phyloP scores from a whole-genome alignment of 2,329 filamentous ascomycete species.

The Colletotrichum tamarilloi region DNA sequence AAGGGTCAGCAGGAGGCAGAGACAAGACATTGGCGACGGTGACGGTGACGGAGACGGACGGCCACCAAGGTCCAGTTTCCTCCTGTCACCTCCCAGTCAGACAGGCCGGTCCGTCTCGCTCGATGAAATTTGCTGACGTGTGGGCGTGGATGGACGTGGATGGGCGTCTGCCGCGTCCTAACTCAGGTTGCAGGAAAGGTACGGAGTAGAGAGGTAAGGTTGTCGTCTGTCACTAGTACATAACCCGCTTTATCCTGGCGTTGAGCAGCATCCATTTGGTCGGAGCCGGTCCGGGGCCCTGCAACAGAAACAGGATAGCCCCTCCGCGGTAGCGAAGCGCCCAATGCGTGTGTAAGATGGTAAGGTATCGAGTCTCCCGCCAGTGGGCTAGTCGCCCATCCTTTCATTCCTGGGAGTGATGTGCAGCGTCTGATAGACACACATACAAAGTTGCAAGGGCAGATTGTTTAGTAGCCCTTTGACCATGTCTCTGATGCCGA shows the following conservation, averaged over 20 bases:
- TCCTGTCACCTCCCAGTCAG: neutral
- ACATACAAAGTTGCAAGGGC: neutral
- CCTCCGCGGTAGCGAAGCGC: neutral
- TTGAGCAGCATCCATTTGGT: neutral
- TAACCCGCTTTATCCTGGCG: neutral
- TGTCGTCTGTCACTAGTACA: neutral
- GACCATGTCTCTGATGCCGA: neutral
- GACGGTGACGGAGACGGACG: neutral
- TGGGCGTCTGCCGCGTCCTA: neutral
- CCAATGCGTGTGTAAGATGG: neutral
- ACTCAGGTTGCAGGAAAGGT: neutral
- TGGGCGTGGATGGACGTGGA: neutral
- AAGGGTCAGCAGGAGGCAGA: neutral
- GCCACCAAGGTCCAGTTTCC: neutral
- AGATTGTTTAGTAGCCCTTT: neutral
- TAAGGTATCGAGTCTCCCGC: neutral
- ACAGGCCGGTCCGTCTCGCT: neutral
- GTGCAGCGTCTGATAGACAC: neutral
- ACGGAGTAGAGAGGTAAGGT: neutral
- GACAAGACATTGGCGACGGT: neutral
- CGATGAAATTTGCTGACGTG: neutral
- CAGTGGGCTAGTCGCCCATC: neutral
- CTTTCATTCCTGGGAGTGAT: slow-evolving; percentile 2
- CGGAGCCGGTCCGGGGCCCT: neutral
- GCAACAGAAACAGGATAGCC: neutral